phyloP scores from a whole-genome alignment of 2,329 filamentous ascomycete genomes.

The Ophiocordyceps camponoti-floridani region DNA sequence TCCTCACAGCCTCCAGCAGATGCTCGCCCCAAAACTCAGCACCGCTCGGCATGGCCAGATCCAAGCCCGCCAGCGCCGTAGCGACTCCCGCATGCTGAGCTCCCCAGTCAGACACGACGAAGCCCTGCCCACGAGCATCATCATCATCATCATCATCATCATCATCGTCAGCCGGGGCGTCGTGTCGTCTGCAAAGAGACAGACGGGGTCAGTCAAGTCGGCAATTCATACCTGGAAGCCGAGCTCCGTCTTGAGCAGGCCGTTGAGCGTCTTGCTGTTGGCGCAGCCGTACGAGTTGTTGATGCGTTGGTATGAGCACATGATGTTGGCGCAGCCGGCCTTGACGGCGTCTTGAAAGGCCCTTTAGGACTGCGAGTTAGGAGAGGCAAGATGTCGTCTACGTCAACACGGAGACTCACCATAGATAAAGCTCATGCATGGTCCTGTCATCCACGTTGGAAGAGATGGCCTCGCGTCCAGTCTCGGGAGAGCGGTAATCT shows the following conservation, averaged over 20 bases:
- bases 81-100: constrained; percentile 62
- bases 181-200: too few species aligned
- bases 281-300: constrained; percentile 53
- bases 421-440: constrained; percentile 60
- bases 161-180: too few species aligned
- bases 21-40: constrained; percentile 51
- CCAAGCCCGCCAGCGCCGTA: constrained; percentile 64
- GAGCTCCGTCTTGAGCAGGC: constrained; percentile 67
- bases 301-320: constrained; percentile 51
- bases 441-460: constrained; percentile 63
- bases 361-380: constrained; percentile 18
- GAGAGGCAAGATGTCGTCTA: constrained; percentile 76
- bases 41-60: constrained; percentile 39
- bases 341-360: constrained; percentile 50
- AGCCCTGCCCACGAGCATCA: constrained; percentile 48
- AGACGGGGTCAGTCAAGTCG: too few species aligned
- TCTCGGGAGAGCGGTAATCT: constrained; percentile 46
- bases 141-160: too few species aligned
- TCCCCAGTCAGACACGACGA: constrained; percentile 76
- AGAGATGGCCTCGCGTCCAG: constrained; percentile 35
- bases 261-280: constrained; percentile 51
- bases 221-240: constrained; percentile 32
- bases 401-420: constrained; percentile 73
- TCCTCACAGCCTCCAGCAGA: constrained; percentile 61
- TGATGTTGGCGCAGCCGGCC: constrained; percentile 42